phyloP scores from a whole-genome alignment of 768 basidiomycete genomes.

The Termitomyces eurrhizus region DNA sequence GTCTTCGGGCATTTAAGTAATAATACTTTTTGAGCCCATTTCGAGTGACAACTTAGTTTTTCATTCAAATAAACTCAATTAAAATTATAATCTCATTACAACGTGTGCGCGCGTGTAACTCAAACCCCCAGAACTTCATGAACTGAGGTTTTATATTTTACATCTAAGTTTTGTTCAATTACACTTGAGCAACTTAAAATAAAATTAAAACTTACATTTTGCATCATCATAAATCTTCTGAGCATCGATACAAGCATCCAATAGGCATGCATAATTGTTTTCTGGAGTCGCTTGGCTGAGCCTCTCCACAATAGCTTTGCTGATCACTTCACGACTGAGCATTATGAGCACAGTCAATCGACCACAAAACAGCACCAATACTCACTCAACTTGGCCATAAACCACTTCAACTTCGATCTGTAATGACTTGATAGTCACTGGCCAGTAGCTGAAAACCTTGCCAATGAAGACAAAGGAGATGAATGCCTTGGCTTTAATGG shows the following conservation, averaged over 20 bases:
- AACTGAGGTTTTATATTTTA: too few species aligned
- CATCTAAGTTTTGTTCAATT: too few species aligned
- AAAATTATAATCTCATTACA: too few species aligned
- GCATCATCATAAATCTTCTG: slow-evolving; percentile 53
- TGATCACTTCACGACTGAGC: slow-evolving; percentile 45
- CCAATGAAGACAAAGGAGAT: slow-evolving; percentile 60
- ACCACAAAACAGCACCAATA: not conserved
- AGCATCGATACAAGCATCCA: slow-evolving; percentile 77
- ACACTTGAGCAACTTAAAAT: too few species aligned
- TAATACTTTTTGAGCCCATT: too few species aligned
- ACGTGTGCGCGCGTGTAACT: too few species aligned
- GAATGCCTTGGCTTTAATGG: slow-evolving; percentile 54
- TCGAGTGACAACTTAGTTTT: too few species aligned
- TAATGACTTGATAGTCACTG: slow-evolving; percentile 49
- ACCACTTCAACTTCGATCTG: slow-evolving; percentile 55
- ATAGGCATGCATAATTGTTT: slow-evolving; percentile 69
- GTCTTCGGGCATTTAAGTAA: too few species aligned
- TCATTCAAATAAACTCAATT: too few species aligned
- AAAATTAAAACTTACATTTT: too few species aligned
- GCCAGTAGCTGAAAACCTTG: slow-evolving; percentile 61
- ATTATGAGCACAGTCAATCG: slow-evolving; percentile 14
- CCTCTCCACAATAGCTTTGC: slow-evolving; percentile 47
- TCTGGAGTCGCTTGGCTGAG: slow-evolving; percentile 56
- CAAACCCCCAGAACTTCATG: slow-evolving; percentile 83
- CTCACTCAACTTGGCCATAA: slow-evolving; percentile 69